Evolutionary conservation across 805 yeast species (phyloP), one percentile per base, ranked within the genome.

Genomic region (Yarrowia sp.): DNA sequence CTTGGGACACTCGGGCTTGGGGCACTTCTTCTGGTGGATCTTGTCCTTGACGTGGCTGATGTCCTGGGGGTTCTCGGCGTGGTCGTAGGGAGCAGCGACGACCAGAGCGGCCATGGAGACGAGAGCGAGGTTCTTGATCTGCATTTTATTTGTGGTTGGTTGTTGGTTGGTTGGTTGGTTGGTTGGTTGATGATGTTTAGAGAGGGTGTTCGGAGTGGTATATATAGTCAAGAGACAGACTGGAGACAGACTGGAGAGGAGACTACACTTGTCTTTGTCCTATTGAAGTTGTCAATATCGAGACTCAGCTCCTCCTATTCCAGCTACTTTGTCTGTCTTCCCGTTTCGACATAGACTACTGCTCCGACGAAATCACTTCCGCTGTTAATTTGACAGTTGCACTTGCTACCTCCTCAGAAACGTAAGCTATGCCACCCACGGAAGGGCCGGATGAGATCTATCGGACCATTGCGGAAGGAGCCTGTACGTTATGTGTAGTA

Each of bases 111-210:
- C 63, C 46, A 55, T 46, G 44, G 64, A 58, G 40, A 58, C 40
- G 50, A 42, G 38, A 19, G 64, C 64, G 64, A 58, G 64, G 64
- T 42, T 58, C 64, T 58, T 58, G 64, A 58, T 43, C 64, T 58
- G 64, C 64, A 58, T 58, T 58, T 40, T 56, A 20, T n/a, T n/a
- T n/a, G 34, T 7, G 50, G 19, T 20, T 17, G 42, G 58, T 7
- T 19, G 58, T 40, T 9, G 33, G 44, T 38, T 55, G 61, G 19
- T 52, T 38, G 43, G n/a, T n/a, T n/a, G n/a, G 58, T 40, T 9
- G 33, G 44, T 38, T 55, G 61, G 19, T 52, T 38, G 43, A 4
- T 19, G 38, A 15, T 14, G 12, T 24, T 47, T 33, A 30, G 24
- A 15, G 38, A 24, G 52, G 38, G 52, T 9, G 7, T 9, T 2